Percentiles rank a stretch among this genome's conserved stretches.
Conservation (phyloP, 768 basidiomycete genomes). For the Hericium alpestre region DNA sequence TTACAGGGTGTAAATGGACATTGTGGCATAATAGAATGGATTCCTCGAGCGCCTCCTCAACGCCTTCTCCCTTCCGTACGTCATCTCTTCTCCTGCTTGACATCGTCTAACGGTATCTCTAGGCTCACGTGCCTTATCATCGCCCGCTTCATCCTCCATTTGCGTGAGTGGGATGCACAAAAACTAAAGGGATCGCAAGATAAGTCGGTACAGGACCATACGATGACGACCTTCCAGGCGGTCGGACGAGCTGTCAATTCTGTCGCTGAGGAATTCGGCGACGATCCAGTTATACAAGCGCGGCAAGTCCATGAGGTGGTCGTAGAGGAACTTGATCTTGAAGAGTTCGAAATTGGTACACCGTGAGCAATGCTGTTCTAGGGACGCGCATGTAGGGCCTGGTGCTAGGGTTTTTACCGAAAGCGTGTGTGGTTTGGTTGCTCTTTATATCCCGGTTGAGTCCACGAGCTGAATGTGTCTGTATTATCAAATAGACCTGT, state of each 20-base stretch:
- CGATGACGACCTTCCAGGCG: neutral
- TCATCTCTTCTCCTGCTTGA: neutral
- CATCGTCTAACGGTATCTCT: neutral
- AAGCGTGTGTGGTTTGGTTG: too few species aligned
- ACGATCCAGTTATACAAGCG: neutral
- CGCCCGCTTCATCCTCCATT: conserved; percentile 11
- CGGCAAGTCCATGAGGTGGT: neutral
- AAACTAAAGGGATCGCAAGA: neutral
- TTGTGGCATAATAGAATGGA: neutral
- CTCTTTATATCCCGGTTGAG: too few species aligned
- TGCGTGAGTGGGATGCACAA: conserved; percentile 3
- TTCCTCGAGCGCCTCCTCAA: neutral
- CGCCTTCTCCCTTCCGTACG: neutral
- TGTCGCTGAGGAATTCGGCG: neutral
- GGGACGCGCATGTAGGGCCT: too few species aligned
- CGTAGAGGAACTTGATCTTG: neutral
- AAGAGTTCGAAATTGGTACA: neutral
- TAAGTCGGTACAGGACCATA: neutral
- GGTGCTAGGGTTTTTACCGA: too few species aligned
- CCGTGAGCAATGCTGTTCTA: neutral
- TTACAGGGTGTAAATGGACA: neutral
- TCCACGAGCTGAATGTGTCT: too few species aligned
- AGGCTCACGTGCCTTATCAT: neutral
- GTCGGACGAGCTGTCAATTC: neutral
- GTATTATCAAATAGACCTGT: too few species aligned